A percentile compares a stretch with the other conserved stretches of the same genome.
Conservation (phyloP, 2,329 filamentous ascomycete species). For the Cordyceps pruinosa region DNA sequence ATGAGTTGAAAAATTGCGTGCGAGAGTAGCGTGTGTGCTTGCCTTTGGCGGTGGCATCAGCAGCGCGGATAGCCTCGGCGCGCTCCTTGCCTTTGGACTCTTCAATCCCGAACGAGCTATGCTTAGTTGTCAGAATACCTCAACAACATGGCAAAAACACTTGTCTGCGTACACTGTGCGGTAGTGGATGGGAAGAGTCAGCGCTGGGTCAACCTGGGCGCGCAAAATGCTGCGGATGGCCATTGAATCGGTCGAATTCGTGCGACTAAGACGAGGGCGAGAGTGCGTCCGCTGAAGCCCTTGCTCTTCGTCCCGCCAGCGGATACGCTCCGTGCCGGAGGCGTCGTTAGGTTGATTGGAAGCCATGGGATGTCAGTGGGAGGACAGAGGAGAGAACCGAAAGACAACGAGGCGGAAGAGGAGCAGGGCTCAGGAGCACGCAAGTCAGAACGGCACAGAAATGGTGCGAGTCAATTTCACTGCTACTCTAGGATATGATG, state of each 20-base stretch:
- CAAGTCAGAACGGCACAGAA: background rate
- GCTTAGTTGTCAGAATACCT: background rate
- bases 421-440: background rate
- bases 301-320: constrained; percentile 32
- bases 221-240: constrained; percentile 34
- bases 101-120: constrained; percentile 48
- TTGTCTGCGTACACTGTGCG: constrained; percentile 42
- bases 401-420: background rate
- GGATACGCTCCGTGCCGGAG: constrained; percentile 23
- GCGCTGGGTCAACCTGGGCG: constrained; percentile 19
- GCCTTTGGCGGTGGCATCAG: constrained; percentile 40
- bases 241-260: constrained; percentile 31
- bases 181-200: constrained; percentile 45
- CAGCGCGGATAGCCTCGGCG: constrained; percentile 31
- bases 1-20: background rate
- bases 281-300: constrained; percentile 17
- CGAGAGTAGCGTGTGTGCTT: background rate
- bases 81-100: constrained; percentile 43
- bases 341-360: constrained; percentile 11
- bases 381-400: background rate
- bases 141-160: background rate
- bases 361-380: background rate
- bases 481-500: background rate
- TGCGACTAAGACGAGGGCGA: constrained; percentile 17
- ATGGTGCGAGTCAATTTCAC: background rate